Conservation (phyloP, 2,329 filamentous ascomycete species). For the Colletotrichum costaricense region DNA sequence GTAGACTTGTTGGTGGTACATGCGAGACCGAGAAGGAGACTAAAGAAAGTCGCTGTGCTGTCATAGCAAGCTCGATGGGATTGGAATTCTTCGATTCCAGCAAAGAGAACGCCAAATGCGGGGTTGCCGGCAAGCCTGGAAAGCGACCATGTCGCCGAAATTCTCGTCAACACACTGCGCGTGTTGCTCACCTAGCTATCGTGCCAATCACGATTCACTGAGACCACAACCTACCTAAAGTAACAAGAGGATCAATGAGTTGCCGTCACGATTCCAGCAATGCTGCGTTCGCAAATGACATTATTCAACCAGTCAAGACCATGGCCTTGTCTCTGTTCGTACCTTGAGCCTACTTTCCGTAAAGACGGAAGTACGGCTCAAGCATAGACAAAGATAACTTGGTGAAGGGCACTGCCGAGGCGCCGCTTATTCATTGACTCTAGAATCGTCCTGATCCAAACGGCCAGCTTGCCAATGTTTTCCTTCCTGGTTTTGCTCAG, state of each 20-base stretch:
- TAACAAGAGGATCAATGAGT: background rate
- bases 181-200: background rate
- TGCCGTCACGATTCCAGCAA: background rate
- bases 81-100: background rate
- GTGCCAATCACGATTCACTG: background rate
- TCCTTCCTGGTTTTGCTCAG: background rate
- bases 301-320: background rate
- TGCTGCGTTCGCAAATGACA: background rate
- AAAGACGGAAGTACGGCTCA: background rate
- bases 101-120: background rate
- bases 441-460: slow-evolving; percentile 2
- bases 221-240: background rate
- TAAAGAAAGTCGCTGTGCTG: background rate
- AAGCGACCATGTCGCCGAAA: background rate
- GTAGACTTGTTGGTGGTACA: background rate
- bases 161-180: background rate
- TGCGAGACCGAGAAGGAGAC: background rate
- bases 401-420: background rate
- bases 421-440: background rate
- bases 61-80: background rate
- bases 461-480: background rate
- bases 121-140: background rate
- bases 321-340: background rate
- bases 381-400: background rate
- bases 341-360: background rate